Evolutionary conservation across 2,329 filamentous ascomycete species (phyloP).

Genomic region (Juglanconis oblonga): DNA sequence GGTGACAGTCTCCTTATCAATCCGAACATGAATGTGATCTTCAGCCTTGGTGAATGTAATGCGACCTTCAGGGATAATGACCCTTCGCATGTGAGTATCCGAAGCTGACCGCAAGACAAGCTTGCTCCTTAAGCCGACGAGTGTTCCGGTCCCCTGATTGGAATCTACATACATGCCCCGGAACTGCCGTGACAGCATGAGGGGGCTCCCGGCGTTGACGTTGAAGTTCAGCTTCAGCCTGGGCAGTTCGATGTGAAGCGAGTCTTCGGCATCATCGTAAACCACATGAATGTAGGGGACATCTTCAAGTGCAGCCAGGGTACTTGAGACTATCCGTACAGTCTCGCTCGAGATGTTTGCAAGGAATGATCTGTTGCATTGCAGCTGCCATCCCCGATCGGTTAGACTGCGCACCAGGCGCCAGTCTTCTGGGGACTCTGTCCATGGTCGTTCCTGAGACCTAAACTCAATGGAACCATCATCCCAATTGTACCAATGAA

Average conservation of each 20-base stretch:
- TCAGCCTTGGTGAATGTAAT: background rate
- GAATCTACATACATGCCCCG: slow-evolving; percentile 46
- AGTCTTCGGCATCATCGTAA: too few species aligned
- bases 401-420: too few species aligned
- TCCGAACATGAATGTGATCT: slow-evolving; percentile 29
- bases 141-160: slow-evolving; percentile 42
- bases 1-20: slow-evolving; percentile 29
- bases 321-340: too few species aligned
- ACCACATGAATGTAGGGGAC: too few species aligned
- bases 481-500: slow-evolving; percentile 44
- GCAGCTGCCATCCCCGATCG: too few species aligned
- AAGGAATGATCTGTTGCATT: too few species aligned
- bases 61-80: slow-evolving; percentile 34
- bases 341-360: too few species aligned
- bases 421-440: slow-evolving; percentile 28
- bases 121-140: slow-evolving; percentile 47
- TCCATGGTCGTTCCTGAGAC: slow-evolving; percentile 26
- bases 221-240: slow-evolving; percentile 46
- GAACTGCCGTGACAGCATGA: slow-evolving; percentile 45
- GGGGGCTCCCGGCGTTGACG: slow-evolving; percentile 24
- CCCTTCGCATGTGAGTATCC: slow-evolving; percentile 26
- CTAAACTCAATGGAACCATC: too few species aligned
- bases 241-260: slow-evolving; percentile 41
- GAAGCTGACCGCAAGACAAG: slow-evolving; percentile 37
- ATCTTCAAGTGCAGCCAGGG: too few species aligned